A percentile compares a stretch with the other conserved stretches of the same genome.
Evolutionary conservation across 805 yeast genomes (phyloP).

Genomic region (Wickerhamomyces mucosus): DNA sequence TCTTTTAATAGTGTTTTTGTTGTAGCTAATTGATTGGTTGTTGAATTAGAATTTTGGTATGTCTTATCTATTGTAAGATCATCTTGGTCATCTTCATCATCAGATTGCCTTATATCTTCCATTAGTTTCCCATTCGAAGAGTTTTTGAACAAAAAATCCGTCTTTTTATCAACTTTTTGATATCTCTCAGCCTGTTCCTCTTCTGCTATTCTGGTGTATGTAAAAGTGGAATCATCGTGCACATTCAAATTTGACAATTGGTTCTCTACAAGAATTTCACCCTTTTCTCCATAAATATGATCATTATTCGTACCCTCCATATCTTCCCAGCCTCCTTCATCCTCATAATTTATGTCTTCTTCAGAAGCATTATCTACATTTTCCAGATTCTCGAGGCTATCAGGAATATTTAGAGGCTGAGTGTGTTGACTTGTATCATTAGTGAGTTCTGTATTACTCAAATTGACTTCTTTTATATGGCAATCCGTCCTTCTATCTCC

Average conservation of each 20-base stretch:
- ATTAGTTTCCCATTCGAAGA: neutral
- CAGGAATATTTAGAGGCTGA: too few species aligned
- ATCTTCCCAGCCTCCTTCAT: conserved; percentile 64
- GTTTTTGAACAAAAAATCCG: conserved; percentile 42
- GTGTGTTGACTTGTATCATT: conserved; percentile 1
- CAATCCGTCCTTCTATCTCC: too few species aligned
- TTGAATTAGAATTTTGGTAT: conserved; percentile 37
- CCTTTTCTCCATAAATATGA: conserved; percentile 75
- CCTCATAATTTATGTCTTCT: conserved; percentile 22
- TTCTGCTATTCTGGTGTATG: conserved; percentile 83
- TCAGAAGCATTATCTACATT: too few species aligned
- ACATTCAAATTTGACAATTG: conserved; percentile 6
- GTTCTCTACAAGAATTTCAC: conserved; percentile 39
- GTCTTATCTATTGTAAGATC: conserved; percentile 18
- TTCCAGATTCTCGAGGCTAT: too few species aligned
- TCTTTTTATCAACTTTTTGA: conserved; percentile 40
- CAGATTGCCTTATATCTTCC: conserved; percentile 1
- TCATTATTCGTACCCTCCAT: conserved; percentile 76
- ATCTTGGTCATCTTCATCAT: conserved; percentile 8
- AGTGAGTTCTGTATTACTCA: too few species aligned
- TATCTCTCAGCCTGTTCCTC: conserved; percentile 80
- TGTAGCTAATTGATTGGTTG: conserved; percentile 48
- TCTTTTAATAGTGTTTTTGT: conserved; percentile 78
- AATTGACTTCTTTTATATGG: too few species aligned
- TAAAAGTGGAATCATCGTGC: conserved; percentile 22